A percentile compares a stretch with the other conserved stretches of the same genome.
These are phyloP conservation scores for Alopecurus myosuroides DNA, from an alignment of 176 grass and related monocot genomes.

Conservation along the genomic window DNA sequence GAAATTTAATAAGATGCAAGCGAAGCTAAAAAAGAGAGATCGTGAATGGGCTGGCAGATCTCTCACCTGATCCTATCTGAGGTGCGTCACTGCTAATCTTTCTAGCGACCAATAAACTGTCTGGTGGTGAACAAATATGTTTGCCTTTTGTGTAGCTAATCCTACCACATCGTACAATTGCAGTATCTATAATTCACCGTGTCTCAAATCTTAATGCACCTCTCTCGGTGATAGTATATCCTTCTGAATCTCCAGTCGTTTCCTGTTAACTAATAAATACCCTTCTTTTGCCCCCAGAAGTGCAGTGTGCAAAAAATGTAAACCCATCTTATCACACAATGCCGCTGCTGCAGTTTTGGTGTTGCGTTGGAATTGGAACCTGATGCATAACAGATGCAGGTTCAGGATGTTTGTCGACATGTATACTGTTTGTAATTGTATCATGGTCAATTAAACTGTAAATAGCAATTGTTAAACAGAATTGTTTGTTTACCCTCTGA, in stretches of 20 bases:
- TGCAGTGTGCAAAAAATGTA: background rate
- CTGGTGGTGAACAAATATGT: background rate
- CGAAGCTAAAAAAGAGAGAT: slow-evolving; percentile 72
- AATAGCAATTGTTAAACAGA: slow-evolving; percentile 8
- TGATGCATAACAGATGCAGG: background rate
- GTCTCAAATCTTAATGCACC: background rate
- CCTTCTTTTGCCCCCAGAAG: background rate
- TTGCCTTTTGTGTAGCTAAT: background rate
- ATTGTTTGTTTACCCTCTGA: background rate
- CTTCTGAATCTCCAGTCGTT: slow-evolving; percentile 7
- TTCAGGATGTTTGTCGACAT: background rate
- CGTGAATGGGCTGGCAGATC: slow-evolving; percentile 98
- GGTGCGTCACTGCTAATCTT: slow-evolving; percentile 2
- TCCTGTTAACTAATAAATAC: background rate
- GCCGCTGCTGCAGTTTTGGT: slow-evolving; percentile 16
- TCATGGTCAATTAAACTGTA: slow-evolving; percentile 20
- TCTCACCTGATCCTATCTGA: slow-evolving; percentile 60
- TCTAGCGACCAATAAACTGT: background rate
- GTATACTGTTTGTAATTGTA: background rate
- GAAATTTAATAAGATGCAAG: slow-evolving; percentile 96
- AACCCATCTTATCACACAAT: background rate
- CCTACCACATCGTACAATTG: background rate
- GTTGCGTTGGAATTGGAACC: background rate
- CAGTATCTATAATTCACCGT: background rate
- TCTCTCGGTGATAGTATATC: background rate